Base-by-base conservation (phyloP, 495 filamentous ascomycete species). In the Geoglossum glabrum region DNA sequence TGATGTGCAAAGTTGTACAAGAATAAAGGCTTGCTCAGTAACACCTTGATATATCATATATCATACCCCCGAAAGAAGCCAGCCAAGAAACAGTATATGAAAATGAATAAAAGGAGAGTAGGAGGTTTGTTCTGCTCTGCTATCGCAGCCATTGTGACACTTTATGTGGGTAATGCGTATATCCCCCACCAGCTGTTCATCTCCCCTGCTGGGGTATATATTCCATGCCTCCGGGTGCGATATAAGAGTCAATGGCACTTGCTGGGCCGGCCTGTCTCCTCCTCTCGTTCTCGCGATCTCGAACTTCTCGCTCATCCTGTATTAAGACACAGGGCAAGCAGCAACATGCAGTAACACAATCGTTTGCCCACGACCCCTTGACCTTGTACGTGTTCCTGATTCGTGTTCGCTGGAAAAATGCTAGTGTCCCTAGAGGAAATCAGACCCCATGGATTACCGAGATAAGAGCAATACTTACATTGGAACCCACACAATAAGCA, bases 251-350 rank as follows among this genome's bases (percentile, higher is more conserved):
- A 52, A 52, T 33, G 25, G 36, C 43, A 31, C 56, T 58, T 31
- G 56, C 56, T 27, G 56, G 56, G 17, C 56, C 56, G 6, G 56
- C 38, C 25, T 33, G 19, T 21, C 56, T 23, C 30, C 56, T 45
- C 27, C 27, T 50, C 15, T 49, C 38, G 17, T 57, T 13, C 28
- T 66, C 61, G 28, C 66, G 55, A 54, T 59, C 61, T 19, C 61
- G 60, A 9, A 68, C 50, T 54, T 68, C 66, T 15, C 63, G 60
- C 45, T 67, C 65, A 51, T 59, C 58, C 47, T 65, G 65, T 23
- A 64, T 63, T 3, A 59, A 50, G 11, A 55, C 45, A 40, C 64
- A 65, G 21, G 46, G 26, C 7, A 36, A 11, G 54, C 64, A 67
- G 55, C 57, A 64, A n/a, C 54, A 51, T 0, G 59, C 45, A 23